Evolutionary conservation across 1,284 basidiomycete genomes (phyloP).

Genomic region (Boletus nobilissimus): DNA sequence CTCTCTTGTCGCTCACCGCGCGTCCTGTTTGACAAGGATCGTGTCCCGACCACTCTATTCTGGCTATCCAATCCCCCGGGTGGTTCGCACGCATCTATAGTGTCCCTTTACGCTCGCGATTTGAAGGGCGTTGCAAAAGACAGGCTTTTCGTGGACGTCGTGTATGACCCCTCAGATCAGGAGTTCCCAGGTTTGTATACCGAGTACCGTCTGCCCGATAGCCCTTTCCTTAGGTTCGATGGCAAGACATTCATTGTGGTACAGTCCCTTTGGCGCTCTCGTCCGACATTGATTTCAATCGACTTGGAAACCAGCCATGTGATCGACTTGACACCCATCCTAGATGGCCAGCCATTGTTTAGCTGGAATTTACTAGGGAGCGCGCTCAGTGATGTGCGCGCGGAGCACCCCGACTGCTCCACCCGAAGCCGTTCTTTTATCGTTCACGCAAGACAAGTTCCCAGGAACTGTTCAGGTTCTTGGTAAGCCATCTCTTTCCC

Average conservation of each 20-base stretch:
- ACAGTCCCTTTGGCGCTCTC: slow-evolving; percentile 63
- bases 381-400: slow-evolving; percentile 56
- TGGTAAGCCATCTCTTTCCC: slow-evolving; percentile 45
- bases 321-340: slow-evolving; percentile 51
- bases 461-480: slow-evolving; percentile 23
- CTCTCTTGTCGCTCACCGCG: slow-evolving; percentile 69
- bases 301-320: slow-evolving; percentile 49
- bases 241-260: slow-evolving; percentile 51
- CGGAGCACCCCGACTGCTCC: slow-evolving; percentile 63
- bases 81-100: slow-evolving; percentile 70
- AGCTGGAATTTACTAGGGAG: slow-evolving; percentile 64
- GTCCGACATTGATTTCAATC: slow-evolving; percentile 59
- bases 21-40: slow-evolving; percentile 47
- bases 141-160: slow-evolving; percentile 48
- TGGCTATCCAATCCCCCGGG: slow-evolving; percentile 68
- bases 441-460: slow-evolving; percentile 10
- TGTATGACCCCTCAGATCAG: slow-evolving; percentile 49
- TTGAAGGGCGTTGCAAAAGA: slow-evolving; percentile 29
- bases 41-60: slow-evolving; percentile 49
- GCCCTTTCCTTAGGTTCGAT: slow-evolving; percentile 54
- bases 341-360: slow-evolving; percentile 42
- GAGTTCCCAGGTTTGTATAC: slow-evolving; percentile 75
- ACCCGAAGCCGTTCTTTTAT: slow-evolving; percentile 59
- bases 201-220: slow-evolving; percentile 56
- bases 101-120: slow-evolving; percentile 59